These are phyloP conservation scores for Penicillium sp. DNA, from an alignment of 2,329 filamentous ascomycete species.

Conservation along the genomic window DNA sequence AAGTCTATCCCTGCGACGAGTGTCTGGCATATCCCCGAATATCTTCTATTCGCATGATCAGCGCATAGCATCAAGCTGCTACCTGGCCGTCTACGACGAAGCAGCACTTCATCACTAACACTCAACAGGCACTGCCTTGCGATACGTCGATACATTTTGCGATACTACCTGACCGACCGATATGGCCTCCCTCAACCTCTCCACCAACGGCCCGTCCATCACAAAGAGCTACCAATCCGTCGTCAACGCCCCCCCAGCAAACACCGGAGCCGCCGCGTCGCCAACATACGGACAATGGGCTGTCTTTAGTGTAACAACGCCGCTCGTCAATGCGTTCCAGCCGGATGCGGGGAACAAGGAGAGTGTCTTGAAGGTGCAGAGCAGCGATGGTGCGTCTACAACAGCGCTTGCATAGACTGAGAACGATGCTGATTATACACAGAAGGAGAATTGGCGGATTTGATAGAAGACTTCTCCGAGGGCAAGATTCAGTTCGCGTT, in stretches of 20 bases:
- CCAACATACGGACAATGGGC: constrained; percentile 90
- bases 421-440: constrained; percentile 17
- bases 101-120: background rate
- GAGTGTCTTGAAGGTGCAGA: constrained; percentile 91
- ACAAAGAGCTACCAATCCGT: constrained; percentile 68
- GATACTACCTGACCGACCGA: background rate
- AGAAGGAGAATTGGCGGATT: constrained; percentile 87
- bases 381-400: constrained; percentile 68
- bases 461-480: constrained; percentile 95
- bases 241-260: constrained; percentile 57
- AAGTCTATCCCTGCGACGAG: background rate
- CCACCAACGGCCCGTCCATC: constrained; percentile 76
- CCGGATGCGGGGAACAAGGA: constrained; percentile 76
- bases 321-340: constrained; percentile 89
- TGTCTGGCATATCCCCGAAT: background rate
- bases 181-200: constrained; percentile 82
- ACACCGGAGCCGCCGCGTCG: constrained; percentile 59
- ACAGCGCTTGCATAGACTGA: background rate
- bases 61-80: background rate
- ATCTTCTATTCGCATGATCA: background rate
- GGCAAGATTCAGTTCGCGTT: constrained; percentile 96
- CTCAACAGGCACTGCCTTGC: constrained; percentile 1
- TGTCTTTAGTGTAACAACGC: constrained; percentile 86
- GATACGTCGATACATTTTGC: too few relatives aligned
- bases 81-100: background rate